Base-by-base conservation (phyloP, 2,329 filamentous ascomycete genomes). In the Fusarium chuoi region DNA sequence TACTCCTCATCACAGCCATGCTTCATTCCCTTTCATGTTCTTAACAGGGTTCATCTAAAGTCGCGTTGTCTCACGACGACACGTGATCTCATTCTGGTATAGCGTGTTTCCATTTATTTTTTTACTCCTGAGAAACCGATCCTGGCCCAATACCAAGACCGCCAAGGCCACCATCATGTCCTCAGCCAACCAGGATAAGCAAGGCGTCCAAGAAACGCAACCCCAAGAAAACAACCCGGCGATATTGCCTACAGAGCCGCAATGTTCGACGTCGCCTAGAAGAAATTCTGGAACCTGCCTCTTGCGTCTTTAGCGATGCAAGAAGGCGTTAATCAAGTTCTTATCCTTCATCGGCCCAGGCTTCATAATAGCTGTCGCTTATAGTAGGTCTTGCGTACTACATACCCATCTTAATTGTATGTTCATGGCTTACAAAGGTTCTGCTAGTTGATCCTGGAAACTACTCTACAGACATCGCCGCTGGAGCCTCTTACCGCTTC, bases 301-400 rank as follows among this genome's bases (percentile, higher is more conserved):
- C 0, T 55, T 26, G 10, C 26, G 17, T 17, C 10, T 64, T 11
- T 36, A 36, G 9, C 55, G 45, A 8, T 54, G 28, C 26, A 65
- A 65, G 22, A 39, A 45, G 22, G 4, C n/a, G 4, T 2, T 65
- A 7, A 3, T 45, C 36, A 49, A 42, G 9, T 22, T 64, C 39
- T 35, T 41, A 4, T 65, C 63, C 10, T 66, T 66, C 3, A 39
- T 66, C 9, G 63, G 63, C 0, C 63, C 63, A 6, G 63, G 63
- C 7, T 66, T 66, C 22, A 66, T 66, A 33, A 57, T 66, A 1
- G 42, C 63, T 30, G 63, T 66, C 7, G 63, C 63, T 9, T 66
- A 66, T 14, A 66, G 51, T 55, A 41, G 0, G 51, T 41, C 24
- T 46, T 22, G 26, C 20, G 28, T 15, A 4, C 15, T 8, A 28